A percentile compares a stretch with the other conserved stretches of the same genome.
Conservation (phyloP, 2,329 filamentous ascomycete species). For the Blumeria hordei region DNA sequence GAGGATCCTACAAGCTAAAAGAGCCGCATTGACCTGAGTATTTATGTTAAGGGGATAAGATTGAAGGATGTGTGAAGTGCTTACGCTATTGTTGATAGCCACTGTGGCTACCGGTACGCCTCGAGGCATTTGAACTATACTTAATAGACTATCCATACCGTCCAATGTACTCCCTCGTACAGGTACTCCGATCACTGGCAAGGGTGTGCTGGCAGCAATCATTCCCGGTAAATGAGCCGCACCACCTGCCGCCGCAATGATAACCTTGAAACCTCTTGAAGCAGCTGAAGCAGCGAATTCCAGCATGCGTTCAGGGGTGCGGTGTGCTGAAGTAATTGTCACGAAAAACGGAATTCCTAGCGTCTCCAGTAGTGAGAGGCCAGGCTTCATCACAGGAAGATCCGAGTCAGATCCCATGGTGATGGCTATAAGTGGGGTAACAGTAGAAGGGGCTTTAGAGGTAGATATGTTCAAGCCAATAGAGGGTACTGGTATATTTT, state of each 20-base stretch:
- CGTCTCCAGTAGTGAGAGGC: conserved; percentile 19
- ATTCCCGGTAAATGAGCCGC: conserved; percentile 56
- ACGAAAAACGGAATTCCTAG: conserved; percentile 49
- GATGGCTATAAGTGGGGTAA: conserved; percentile 39
- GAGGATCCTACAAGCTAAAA: conserved; percentile 46
- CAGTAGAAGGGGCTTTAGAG: not conserved
- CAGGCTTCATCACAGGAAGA: conserved; percentile 51
- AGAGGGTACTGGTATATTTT: too few species aligned
- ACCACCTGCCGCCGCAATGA: conserved; percentile 41
- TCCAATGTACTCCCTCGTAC: conserved; percentile 52
- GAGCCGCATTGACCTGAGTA: conserved; percentile 31
- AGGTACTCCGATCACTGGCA: conserved; percentile 57
- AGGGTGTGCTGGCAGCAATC: conserved; percentile 41
- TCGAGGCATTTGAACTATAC: conserved; percentile 55
- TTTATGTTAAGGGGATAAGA: not conserved
- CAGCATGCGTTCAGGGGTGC: conserved; percentile 47
- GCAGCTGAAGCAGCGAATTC: conserved; percentile 25
- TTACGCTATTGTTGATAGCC: conserved; percentile 53
- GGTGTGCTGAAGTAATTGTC: conserved; percentile 59
- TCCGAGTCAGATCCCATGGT: conserved; percentile 62
- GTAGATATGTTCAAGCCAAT: too few species aligned
- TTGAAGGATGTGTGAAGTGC: not conserved
- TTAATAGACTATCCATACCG: conserved; percentile 44
- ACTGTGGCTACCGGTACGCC: conserved; percentile 54
- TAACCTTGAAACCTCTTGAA: conserved; percentile 11